A percentile compares a stretch with the other conserved stretches of the same genome.
Evolutionary conservation across 202 grass and related monocot genomes (phyloP).

Genomic region (Zoysia matrella): DNA sequence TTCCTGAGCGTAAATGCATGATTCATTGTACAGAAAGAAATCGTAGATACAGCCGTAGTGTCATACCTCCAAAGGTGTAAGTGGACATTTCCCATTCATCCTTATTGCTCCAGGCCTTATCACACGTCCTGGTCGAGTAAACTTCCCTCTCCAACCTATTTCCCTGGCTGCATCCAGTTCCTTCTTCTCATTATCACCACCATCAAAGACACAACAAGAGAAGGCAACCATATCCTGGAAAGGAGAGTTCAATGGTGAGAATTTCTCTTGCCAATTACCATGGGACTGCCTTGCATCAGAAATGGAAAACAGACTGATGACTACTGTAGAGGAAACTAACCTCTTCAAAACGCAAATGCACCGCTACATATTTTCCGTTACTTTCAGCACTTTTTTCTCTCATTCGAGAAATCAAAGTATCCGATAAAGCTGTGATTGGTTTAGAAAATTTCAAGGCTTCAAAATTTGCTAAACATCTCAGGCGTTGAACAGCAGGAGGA

Average conservation of each 20-base stretch:
- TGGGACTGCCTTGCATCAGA: background rate
- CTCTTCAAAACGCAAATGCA: conserved; percentile 99
- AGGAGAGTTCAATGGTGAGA: conserved; percentile 22
- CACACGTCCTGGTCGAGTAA: conserved; percentile 88
- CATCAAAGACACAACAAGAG: conserved; percentile 94
- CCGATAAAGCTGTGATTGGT: conserved; percentile 71
- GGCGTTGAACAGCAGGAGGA: conserved; percentile 71
- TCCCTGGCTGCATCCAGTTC: conserved; percentile 94
- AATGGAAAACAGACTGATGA: conserved; percentile 3
- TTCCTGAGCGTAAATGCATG: background rate
- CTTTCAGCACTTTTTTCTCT: conserved; percentile 71
- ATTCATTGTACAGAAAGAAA: conserved; percentile 6
- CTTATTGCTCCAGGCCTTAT: conserved; percentile 93
- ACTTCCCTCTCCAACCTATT: conserved; percentile 95
- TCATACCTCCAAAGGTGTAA: conserved; percentile 97
- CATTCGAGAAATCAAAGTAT: conserved; percentile 87
- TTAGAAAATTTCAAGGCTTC: conserved; percentile 94
- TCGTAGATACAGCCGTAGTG: conserved; percentile 20
- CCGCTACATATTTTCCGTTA: conserved; percentile 85
- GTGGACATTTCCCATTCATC: conserved; percentile 96
- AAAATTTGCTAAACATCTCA: conserved; percentile 97
- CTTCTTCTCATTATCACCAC: conserved; percentile 75
- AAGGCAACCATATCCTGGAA: conserved; percentile 99
- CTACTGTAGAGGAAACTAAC: conserved; percentile 48
- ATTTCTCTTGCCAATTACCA: background rate